Percentiles rank a stretch among this genome's conserved stretches.
phyloP scores from a whole-genome alignment of 1,139 yeast genomes.

The Maudiozyma humilis region DNA sequence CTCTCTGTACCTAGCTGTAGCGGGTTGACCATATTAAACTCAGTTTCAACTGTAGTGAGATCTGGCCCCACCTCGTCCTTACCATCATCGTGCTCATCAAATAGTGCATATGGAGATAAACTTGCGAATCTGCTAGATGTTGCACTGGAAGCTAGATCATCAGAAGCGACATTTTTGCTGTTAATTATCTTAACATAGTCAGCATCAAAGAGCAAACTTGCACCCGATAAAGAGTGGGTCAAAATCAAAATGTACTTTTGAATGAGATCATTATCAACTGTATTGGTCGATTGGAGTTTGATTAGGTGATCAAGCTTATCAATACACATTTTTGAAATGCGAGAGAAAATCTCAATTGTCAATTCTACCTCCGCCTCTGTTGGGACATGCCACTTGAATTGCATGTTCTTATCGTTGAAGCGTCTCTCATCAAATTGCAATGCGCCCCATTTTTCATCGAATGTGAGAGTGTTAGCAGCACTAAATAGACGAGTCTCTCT shows the following conservation, averaged over 20 bases:
- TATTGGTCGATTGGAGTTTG: constrained; percentile 23
- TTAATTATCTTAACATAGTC: constrained; percentile 28
- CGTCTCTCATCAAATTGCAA: constrained; percentile 46
- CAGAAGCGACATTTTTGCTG: background rate
- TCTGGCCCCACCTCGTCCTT: background rate
- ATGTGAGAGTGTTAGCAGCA: constrained; percentile 31
- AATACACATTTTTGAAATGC: constrained; percentile 41
- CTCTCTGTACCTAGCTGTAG: background rate
- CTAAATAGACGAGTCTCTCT: constrained; percentile 49
- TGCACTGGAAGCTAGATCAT: background rate
- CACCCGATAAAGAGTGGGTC: constrained; percentile 62
- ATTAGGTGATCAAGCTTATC: constrained; percentile 38
- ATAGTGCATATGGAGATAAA: constrained; percentile 1
- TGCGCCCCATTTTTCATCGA: constrained; percentile 64
- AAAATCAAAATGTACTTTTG: constrained; percentile 50
- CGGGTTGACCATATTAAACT: background rate
- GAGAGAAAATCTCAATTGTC: constrained; percentile 54
- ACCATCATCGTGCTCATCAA: constrained; percentile 1
- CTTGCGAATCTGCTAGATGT: constrained; percentile 1
- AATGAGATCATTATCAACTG: constrained; percentile 39
- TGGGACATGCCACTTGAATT: constrained; percentile 75
- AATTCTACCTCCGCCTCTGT: constrained; percentile 45
- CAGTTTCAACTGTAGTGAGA: background rate
- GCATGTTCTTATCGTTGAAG: constrained; percentile 38
- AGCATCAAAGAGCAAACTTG: constrained; percentile 64